Percentiles rank a stretch among this genome's conserved stretches.
Evolutionary conservation across 768 basidiomycete species (phyloP).

Genomic region (Chalciporus sphaerocephalus): DNA sequence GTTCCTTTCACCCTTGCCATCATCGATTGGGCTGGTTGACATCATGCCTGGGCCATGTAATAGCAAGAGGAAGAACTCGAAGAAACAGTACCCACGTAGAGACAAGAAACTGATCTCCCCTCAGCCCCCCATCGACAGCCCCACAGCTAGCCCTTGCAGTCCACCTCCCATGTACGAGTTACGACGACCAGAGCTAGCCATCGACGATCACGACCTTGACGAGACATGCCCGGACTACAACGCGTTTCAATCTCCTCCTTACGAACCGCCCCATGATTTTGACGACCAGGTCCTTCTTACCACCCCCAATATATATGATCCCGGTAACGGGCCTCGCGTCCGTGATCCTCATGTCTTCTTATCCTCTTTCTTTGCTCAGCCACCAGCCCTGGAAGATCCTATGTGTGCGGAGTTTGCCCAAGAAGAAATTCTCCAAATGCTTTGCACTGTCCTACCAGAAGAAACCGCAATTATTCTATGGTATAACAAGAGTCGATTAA

Average conservation of each 20-base stretch:
- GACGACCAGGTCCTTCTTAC: slow-evolving; percentile 28
- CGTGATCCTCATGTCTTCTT: slow-evolving; percentile 64
- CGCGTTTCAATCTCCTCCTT: slow-evolving; percentile 3
- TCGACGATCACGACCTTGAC: slow-evolving; percentile 5
- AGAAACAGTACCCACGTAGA: slow-evolving; percentile 33
- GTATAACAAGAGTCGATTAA: slow-evolving; percentile 79
- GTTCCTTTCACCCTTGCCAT: slow-evolving; percentile 4
- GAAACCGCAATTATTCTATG: slow-evolving; percentile 71
- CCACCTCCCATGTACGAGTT: slow-evolving; percentile 5
- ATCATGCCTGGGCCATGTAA: slow-evolving; percentile 65
- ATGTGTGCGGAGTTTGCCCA: slow-evolving; percentile 76
- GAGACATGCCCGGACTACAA: slow-evolving; percentile 6
- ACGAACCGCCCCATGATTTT: slow-evolving; percentile 1
- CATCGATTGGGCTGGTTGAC: background rate
- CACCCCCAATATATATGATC: slow-evolving; percentile 67
- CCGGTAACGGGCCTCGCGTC: slow-evolving; percentile 76
- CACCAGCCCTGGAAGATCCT: slow-evolving; percentile 57
- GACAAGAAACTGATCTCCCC: slow-evolving; percentile 25
- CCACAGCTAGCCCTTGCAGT: background rate
- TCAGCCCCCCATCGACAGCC: background rate
- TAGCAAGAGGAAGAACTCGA: slow-evolving; percentile 44
- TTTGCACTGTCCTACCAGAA: slow-evolving; percentile 62
- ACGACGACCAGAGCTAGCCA: background rate
- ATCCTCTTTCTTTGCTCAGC: slow-evolving; percentile 60
- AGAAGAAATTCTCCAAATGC: slow-evolving; percentile 70